phyloP scores from a whole-genome alignment of 768 basidiomycete genomes.

The Saitozyma podzolica region DNA sequence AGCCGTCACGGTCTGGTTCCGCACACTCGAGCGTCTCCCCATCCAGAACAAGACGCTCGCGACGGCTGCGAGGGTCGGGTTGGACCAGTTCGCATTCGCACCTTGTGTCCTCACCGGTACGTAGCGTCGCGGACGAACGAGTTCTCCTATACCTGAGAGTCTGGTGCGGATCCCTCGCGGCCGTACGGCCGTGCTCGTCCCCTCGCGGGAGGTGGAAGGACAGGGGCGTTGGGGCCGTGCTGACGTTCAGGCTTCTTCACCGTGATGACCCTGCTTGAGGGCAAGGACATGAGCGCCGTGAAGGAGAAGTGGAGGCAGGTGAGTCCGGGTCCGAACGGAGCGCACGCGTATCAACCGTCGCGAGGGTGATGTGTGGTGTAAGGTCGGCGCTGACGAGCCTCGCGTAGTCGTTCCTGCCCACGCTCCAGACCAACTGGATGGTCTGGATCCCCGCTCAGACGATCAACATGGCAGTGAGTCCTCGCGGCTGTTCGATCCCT shows the following conservation, averaged over 20 bases:
- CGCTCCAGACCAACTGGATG: constrained; percentile 48
- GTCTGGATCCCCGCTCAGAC: constrained; percentile 49
- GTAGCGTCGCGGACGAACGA: constrained; percentile 6
- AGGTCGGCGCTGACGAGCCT: neutral
- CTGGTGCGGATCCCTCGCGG: neutral
- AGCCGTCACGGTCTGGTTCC: constrained; percentile 77
- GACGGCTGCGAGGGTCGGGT: constrained; percentile 60
- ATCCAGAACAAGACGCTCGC: constrained; percentile 54
- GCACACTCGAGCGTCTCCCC: constrained; percentile 68
- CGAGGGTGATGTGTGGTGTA: neutral
- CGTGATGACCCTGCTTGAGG: constrained; percentile 77
- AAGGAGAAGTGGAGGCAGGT: constrained; percentile 56
- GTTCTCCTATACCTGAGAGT: neutral
- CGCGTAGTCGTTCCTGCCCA: constrained; percentile 40
- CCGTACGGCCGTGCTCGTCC: constrained; percentile 2
- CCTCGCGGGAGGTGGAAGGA: neutral
- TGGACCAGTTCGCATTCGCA: constrained; percentile 77
- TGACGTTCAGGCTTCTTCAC: constrained; percentile 61
- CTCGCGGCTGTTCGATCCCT: neutral
- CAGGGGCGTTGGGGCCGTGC: neutral
- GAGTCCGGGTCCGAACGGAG: constrained; percentile 9
- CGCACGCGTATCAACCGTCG: neutral
- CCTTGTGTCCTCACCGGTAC: constrained; percentile 61
- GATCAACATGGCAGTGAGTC: constrained; percentile 44
- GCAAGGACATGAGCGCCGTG: constrained; percentile 62